A percentile compares a stretch with the other conserved stretches of the same genome.
Evolutionary conservation across 768 basidiomycete genomes (phyloP).

Genomic region (Amanita muscaria): DNA sequence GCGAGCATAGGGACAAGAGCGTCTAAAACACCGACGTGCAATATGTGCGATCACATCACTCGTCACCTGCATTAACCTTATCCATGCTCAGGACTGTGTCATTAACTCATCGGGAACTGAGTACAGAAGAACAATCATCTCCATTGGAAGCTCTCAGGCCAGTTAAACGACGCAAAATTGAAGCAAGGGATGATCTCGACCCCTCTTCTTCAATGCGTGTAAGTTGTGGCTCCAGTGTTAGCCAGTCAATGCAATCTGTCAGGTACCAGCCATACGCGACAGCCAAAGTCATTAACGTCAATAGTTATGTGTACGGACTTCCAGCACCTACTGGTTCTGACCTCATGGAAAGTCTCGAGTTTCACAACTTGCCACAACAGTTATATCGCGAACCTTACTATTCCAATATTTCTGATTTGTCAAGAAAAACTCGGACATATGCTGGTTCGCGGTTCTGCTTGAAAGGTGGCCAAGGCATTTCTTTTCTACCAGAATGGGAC

Average conservation of each 20-base stretch:
- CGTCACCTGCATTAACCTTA: too few species aligned
- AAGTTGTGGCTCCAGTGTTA: slow-evolving; percentile 5
- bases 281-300: slow-evolving; percentile 20
- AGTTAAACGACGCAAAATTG: slow-evolving; percentile 1
- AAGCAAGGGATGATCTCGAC: not conserved
- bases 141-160: too few species aligned
- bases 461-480: slow-evolving; percentile 52
- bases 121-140: too few species aligned
- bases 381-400: slow-evolving; percentile 78
- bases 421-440: slow-evolving; percentile 62
- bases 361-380: slow-evolving; percentile 42
- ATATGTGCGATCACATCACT: too few species aligned
- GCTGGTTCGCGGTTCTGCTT: slow-evolving; percentile 71
- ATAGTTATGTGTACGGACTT: slow-evolving; percentile 38
- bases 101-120: too few species aligned
- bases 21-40: too few species aligned
- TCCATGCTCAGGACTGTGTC: too few species aligned
- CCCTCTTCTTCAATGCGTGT: not conserved
- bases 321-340: slow-evolving; percentile 43
- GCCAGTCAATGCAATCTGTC: slow-evolving; percentile 22
- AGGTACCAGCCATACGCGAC: slow-evolving; percentile 9
- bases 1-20: too few species aligned
- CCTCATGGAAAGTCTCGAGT: slow-evolving; percentile 35
- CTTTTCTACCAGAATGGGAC: slow-evolving; percentile 55
- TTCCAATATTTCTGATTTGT: slow-evolving; percentile 61